Conservation (phyloP, 148 eudicot species). For the Gaultheria prostrata region DNA sequence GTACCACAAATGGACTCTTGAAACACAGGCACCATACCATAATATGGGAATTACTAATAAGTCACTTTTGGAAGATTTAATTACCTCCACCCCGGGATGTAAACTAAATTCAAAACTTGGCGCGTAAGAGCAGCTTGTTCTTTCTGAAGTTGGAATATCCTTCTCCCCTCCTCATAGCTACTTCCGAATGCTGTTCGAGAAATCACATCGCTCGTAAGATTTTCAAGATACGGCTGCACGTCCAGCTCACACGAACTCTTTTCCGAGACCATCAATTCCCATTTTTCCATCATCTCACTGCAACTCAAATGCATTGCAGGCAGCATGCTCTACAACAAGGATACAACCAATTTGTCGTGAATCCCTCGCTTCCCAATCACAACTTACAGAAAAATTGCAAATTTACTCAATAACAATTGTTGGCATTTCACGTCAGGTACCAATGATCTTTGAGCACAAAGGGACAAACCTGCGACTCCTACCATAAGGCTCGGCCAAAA, state of each 20-base stretch:
- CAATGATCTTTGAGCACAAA: too few species aligned
- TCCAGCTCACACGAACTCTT: slow-evolving; percentile 23
- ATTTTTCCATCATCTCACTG: slow-evolving; percentile 27
- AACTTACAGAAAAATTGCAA: too few species aligned
- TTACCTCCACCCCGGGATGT: slow-evolving; percentile 44
- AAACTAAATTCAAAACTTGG: slow-evolving; percentile 25
- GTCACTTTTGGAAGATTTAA: too few species aligned
- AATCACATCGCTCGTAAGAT: slow-evolving; percentile 25
- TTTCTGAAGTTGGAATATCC: slow-evolving; percentile 31
- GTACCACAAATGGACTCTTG: too few species aligned
- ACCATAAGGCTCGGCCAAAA: too few species aligned
- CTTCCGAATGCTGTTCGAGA: slow-evolving; percentile 31
- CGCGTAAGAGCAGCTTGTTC: slow-evolving; percentile 26
- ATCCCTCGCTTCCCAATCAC: neutral
- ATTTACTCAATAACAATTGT: too few species aligned
- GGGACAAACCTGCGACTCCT: too few species aligned
- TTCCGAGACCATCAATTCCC: slow-evolving; percentile 19
- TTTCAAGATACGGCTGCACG: slow-evolving; percentile 25
- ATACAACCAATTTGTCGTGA: neutral
- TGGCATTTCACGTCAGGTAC: too few species aligned
- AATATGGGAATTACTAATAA: too few species aligned
- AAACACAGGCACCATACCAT: too few species aligned
- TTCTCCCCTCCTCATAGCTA: slow-evolving; percentile 24
- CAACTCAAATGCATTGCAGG: slow-evolving; percentile 33
- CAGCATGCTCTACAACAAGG: slow-evolving; percentile 22